Conservation (phyloP, 176 grass and related monocot genomes). For the Otatea glauca region DNA sequence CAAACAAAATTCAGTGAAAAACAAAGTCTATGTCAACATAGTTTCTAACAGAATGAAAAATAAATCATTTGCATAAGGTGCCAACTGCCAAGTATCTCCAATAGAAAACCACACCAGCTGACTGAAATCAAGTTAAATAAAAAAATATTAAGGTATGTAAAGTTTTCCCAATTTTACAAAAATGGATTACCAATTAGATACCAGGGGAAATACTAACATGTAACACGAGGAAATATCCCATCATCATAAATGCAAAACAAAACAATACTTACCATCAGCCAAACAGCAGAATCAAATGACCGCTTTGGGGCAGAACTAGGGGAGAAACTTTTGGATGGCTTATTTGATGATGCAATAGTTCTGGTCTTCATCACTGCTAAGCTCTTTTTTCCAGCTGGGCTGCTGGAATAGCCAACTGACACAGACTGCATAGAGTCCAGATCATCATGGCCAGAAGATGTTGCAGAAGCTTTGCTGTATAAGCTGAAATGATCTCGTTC, state of each 20-base stretch:
- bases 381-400: conserved; percentile 59
- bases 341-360: conserved; percentile 77
- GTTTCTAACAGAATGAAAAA: conserved; percentile 3
- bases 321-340: conserved; percentile 59
- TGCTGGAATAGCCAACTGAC: conserved; percentile 54
- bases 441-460: conserved; percentile 84
- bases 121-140: background rate
- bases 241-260: conserved; percentile 21
- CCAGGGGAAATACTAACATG: conserved; percentile 10
- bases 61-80: background rate
- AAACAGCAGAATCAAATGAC: conserved; percentile 86
- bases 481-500: conserved; percentile 72
- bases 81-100: background rate
- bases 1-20: background rate
- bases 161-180: conserved; percentile 2
- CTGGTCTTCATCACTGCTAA: conserved; percentile 63
- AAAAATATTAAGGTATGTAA: background rate
- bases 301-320: conserved; percentile 74
- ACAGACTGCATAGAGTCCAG: conserved; percentile 69
- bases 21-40: conserved; percentile 16
- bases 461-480: conserved; percentile 66
- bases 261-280: conserved; percentile 74
- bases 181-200: conserved; percentile 12
- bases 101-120: background rate
- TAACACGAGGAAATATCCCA: conserved; percentile 20